These are phyloP conservation scores for Xerocomus potaroensis DNA, from an alignment of 768 basidiomycete species.

Conservation along the genomic window DNA sequence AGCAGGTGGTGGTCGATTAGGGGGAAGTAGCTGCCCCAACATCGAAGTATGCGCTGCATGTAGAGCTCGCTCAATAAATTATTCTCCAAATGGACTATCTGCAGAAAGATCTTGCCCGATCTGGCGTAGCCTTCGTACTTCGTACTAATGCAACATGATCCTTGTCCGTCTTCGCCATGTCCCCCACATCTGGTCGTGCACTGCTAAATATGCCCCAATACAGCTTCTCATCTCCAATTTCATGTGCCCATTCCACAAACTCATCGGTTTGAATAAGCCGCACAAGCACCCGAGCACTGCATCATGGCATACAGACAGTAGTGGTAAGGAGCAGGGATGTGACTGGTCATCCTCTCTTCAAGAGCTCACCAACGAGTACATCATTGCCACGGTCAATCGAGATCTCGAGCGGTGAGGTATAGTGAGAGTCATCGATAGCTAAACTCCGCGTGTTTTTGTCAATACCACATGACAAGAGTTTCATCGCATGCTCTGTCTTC, in stretches of 20 bases:
- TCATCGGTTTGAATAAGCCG: neutral
- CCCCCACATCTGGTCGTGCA: neutral
- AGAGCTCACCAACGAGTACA: neutral
- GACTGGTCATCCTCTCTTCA: neutral
- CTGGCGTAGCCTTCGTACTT: too few relatives aligned
- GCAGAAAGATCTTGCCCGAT: neutral
- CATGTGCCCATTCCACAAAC: neutral
- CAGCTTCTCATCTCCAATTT: too few relatives aligned
- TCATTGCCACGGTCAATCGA: neutral
- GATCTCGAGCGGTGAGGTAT: neutral
- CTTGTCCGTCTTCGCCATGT: neutral
- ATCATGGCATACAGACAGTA: conserved; percentile 1
- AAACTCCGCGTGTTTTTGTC: neutral
- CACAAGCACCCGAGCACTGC: neutral
- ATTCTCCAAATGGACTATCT: neutral
- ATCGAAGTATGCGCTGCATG: too few relatives aligned
- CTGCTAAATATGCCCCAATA: neutral
- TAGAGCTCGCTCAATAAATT: too few relatives aligned
- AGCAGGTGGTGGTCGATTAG: too few relatives aligned
- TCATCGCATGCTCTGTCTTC: conserved; percentile 2
- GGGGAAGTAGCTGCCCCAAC: too few relatives aligned
- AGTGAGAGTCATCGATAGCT: neutral
- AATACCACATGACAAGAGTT: neutral
- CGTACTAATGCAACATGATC: too few relatives aligned
- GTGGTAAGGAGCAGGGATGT: neutral